Evolutionary conservation across 2,329 filamentous ascomycete species (phyloP), one percentile per base, ranked within the genome.

Genomic region (Domatiomyces globalis): DNA sequence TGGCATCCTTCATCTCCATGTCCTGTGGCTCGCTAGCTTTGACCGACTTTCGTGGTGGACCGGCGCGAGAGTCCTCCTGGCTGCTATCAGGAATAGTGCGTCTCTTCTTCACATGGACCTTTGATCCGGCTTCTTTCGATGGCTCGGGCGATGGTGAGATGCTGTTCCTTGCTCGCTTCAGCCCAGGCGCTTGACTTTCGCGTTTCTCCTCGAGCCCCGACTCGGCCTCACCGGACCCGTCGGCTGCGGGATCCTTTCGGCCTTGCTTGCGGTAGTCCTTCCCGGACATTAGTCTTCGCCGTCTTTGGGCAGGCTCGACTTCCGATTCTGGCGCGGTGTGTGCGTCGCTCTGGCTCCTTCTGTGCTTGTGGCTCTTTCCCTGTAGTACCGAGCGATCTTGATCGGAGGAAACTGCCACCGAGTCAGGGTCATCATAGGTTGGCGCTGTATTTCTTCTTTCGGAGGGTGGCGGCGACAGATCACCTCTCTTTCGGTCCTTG

Each of bases 81-180:
- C 48, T 67, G 45, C 69, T 70, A 43, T 71, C 70, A 2, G 66
- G 62, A 39, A 71, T 63, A 6, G 68, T 68, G 48, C 69, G 62
- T 53, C 69, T 69, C 60, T 72, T 72, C 59, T 69, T 70, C 12
- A 66, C 67, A 65, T 12, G 51, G 50, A 43, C 50, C 51, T n/a
- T 45, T 51, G 15, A 17, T n/a, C 51, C 51, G 25, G 43, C 51
- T 29, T 54, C 54, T 10, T 47, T 48, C 5, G 49, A 39, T 2
- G 46, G 46, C 9, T 47, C 50, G 15, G 50, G 57, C 50, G 69
- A 66, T 4, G 69, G 70, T n/a, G 69, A 70, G 19, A 62, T 60
- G 51, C 69, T 72, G 46, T 62, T 65, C 44, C 70, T 66, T 25
- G 65, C 62, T 42, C 70, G 66, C 58, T 73, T 73, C 43, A 71